Base-by-base conservation (phyloP, 2,329 filamentous ascomycete species). In the Colletotrichum ledebouriae region DNA sequence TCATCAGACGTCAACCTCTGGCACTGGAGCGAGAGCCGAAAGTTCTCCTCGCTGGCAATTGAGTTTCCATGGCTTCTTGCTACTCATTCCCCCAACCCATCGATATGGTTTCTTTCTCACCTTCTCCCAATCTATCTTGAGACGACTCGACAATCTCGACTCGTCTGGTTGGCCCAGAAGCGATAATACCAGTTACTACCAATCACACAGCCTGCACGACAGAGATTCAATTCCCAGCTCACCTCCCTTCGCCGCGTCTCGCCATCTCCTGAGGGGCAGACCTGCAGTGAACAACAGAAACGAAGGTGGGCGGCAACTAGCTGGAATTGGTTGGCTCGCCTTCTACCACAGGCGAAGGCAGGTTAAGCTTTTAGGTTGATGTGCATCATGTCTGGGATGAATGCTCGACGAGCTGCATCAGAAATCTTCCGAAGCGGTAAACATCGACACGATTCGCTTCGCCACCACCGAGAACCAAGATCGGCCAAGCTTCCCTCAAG, bases 341-440 rank as follows among this genome's bases (percentile, higher is more conserved):
- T 44, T 25, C 15, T 17, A n/a, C 29, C 22, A 22, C 4, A 17
- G 12, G 44, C 22, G 42, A 39, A 65, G 42, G 41, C 39, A 56
- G 29, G 55, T 68, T 68, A 56, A 50, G 42, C 17, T 5, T 68
- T 59, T 66, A n/a, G 15, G 41, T 37, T 58, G 49, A 42, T 34
- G 20, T 49, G 66, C 66, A 34, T 66, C 49, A 66, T 42, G 15
- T 56, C 66, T 2, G 29, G 66, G 66, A 69, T 69, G 49, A 50
- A 3, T 20, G 46, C 47, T 44, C 9, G 34, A 33, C 15, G 7
- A 13, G 2, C 3, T 37, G 66, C 49, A 25, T 66, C 56, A 66
- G 29, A 37, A 60, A 50, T 37, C 42, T 33, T 46, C 58, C 17
- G 11, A 42, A 49, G 6, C 33, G 20, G 34, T 20, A 22, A 56